Base-by-base conservation (phyloP, 2,329 filamentous ascomycete species). In the Hypoxylon rubiginosum region DNA sequence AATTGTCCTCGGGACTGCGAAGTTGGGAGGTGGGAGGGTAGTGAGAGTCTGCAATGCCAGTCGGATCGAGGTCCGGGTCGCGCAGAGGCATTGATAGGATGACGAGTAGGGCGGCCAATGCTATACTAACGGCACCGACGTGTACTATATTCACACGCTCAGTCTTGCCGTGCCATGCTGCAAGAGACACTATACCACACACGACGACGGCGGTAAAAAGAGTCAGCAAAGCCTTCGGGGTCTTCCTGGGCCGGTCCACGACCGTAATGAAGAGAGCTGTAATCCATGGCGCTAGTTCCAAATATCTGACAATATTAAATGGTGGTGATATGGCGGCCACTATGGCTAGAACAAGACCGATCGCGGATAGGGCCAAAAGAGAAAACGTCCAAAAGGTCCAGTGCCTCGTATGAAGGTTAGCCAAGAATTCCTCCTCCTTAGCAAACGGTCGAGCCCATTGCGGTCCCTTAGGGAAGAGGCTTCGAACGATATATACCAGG, bases 1-100 rank as follows among this genome's bases (percentile, higher is more conserved):
- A 77, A 68, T 91, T 89, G 71, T 97, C 94, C 76, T 97, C 94
- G 0, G 94, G 84, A 39, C 86, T 88, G 58, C 93, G 90, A n/a
- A 92, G 80, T 1, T 83, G 78, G 2, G 80, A 83, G 0, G 85
- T 89, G 0, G 92, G 88, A 4, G 79, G 68, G 17, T 83, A 80
- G 57, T 85, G 88, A 1, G 87, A 82, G 15, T 80, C 78, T 55
- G 89, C 88, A 61, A 94, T 92, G 0, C 84, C 85, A 8, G 84
- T 77, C 3, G 76, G 80, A 19, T 84, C 80, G 3, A 90, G 74
- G 0, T 75, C 74, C 0, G 88, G 86, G 62, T 92, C 85, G 21
- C 92, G 85, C 70, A 94, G 79, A 6, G 92, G 92, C 90, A 93
- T 93, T 24, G 84, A 79, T 11, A 93, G 74, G 52, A 92, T 85